Evolutionary conservation across 2,329 filamentous ascomycete genomes (phyloP).

Genomic region (Aureobasidium zeae): DNA sequence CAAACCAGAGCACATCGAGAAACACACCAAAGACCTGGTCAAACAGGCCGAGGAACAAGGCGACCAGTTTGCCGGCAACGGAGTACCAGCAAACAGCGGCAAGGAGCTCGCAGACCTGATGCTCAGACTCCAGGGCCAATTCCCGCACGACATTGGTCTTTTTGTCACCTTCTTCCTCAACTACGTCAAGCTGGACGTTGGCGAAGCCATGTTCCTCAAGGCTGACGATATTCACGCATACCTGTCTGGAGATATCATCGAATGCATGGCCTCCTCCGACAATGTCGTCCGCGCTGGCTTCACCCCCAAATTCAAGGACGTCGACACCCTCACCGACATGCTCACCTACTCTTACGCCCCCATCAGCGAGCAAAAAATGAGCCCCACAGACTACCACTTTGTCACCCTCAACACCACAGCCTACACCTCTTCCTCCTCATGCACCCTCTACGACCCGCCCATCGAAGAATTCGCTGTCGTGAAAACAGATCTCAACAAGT

Average conservation of each 20-base stretch:
- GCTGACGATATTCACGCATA: slow-evolving; percentile 98
- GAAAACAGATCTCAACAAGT: slow-evolving; percentile 60
- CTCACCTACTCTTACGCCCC: slow-evolving; percentile 93
- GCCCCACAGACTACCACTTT: slow-evolving; percentile 75
- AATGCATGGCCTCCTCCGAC: slow-evolving; percentile 98
- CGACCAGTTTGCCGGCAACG: slow-evolving; percentile 63
- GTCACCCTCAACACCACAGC: slow-evolving; percentile 69
- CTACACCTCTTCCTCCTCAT: slow-evolving; percentile 66
- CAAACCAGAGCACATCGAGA: slow-evolving; percentile 54
- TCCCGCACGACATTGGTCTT: slow-evolving; percentile 80
- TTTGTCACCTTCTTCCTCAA: slow-evolving; percentile 98
- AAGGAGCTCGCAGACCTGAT: slow-evolving; percentile 69
- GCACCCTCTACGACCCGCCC: slow-evolving; percentile 79
- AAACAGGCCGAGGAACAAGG: slow-evolving; percentile 59
- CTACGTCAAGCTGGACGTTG: slow-evolving; percentile 76
- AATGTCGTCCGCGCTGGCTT: slow-evolving; percentile 96
- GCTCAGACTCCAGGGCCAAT: slow-evolving; percentile 67
- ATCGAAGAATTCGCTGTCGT: slow-evolving; percentile 95
- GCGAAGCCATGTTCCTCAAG: slow-evolving; percentile 91
- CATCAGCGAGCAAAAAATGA: slow-evolving; percentile 90
- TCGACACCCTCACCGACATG: slow-evolving; percentile 78
- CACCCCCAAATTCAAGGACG: slow-evolving; percentile 97
- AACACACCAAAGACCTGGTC: slow-evolving; percentile 60
- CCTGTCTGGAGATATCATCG: slow-evolving; percentile 80
- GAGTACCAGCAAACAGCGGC: slow-evolving; percentile 58